Base-by-base conservation (phyloP, 2,329 filamentous ascomycete species). In the Laburnicola sp. region DNA sequence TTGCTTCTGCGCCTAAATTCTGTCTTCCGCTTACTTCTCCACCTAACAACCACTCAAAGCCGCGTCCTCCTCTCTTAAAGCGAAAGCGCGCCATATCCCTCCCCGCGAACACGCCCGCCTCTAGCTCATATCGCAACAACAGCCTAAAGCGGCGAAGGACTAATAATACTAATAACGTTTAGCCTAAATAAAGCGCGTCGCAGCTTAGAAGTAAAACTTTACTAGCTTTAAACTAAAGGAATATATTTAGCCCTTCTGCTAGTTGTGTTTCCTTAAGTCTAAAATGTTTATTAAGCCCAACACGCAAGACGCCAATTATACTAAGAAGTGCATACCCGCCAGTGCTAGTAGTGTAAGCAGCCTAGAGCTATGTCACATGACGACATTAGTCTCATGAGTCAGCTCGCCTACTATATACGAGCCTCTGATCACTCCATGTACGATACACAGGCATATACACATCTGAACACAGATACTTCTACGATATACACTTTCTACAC, bases 51-150 rank as follows among this genome's bases (percentile, higher is more conserved):
- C 34, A 43, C 38, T 49, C 35, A 21, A 16, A 16, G 16, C 16
- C 16, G 16, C 16, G 16, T 16, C 16, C 16, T 16, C 16, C 16
- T 16, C 16, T 43, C 40, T 48, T 53, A 37, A 57, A 59, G 40
- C 42, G 56, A 42, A 55, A 57, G 48, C 48, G 51, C 50, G 51
- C 56, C 48, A 54, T 57, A 46, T 54, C 45, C 39, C 50, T 57
- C 27, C 48, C 45, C 26, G 28, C 45, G 30, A 52, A 25, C 34
- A 23, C 37, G 35, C 51, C 45, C 21, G 30, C 32, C 42, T 36
- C 48, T 34, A 51, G 36, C 46, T 53, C 51, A 32, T 43, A 56
- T 16, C 48, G 53, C 11, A 50, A 46, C 48, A 35, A 48, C n/a
- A 59, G 57, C 45, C 51, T 54, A 26, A 54, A 57, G 28, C 46